phyloP scores from a whole-genome alignment of 2,329 filamentous ascomycete genomes.

The Aspergillus niger region DNA sequence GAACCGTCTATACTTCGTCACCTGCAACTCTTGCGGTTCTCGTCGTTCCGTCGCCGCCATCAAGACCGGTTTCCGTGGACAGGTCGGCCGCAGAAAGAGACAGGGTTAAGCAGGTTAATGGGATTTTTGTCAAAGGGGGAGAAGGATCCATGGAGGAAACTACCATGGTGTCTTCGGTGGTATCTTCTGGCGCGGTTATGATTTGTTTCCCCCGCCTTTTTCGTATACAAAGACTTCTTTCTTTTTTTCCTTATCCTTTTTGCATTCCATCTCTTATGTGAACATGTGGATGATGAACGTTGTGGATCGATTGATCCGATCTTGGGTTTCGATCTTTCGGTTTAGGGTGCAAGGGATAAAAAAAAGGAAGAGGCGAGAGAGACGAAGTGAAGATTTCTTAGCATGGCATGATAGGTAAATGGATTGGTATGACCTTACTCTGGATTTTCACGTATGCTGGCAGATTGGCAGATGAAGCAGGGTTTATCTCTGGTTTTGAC shows the following conservation, averaged over 20 bases:
- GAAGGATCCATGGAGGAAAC: neutral
- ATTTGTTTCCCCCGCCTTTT: conserved; percentile 6
- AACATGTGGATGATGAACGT: conserved; percentile 19
- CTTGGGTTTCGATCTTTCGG: neutral
- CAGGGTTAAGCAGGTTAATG: conserved; percentile 63
- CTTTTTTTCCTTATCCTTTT: conserved; percentile 2
- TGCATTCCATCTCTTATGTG: conserved; percentile 7
- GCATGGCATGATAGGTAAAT: conserved; percentile 33
- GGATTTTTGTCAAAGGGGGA: neutral
- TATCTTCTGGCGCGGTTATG: conserved; percentile 12
- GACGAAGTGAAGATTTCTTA: conserved; percentile 21
- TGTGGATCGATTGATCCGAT: neutral
- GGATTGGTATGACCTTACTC: conserved; percentile 29
- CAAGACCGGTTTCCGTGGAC: conserved; percentile 99
- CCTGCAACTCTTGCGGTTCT: conserved; percentile 84
- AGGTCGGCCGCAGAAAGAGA: conserved; percentile 98
- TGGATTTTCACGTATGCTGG: neutral
- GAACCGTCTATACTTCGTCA: conserved; percentile 98
- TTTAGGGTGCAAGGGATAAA: neutral
- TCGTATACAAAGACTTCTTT: conserved; percentile 23
- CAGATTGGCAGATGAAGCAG: neutral
- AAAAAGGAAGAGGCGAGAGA: conserved; percentile 13
- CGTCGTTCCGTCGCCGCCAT: conserved; percentile 92
- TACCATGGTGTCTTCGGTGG: conserved; percentile 5
- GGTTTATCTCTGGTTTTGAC: neutral